These are phyloP conservation scores for Gossypium davidsonii DNA, from an alignment of 441 rosid genomes.

Conservation along the genomic window DNA sequence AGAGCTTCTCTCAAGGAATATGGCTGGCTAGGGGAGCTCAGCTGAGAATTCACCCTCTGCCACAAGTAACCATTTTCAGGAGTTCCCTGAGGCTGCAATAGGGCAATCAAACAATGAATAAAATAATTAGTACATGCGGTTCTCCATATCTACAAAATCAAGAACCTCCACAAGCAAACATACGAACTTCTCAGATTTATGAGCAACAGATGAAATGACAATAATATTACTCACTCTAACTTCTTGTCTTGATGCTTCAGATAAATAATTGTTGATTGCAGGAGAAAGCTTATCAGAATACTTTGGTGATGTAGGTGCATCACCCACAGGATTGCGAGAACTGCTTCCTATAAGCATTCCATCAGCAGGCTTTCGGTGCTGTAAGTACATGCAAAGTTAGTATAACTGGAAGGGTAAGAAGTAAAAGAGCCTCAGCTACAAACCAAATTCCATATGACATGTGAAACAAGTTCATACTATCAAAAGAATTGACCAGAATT, in stretches of 20 bases:
- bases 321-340: slow-evolving; percentile 82
- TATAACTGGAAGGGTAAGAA: slow-evolving; percentile 2
- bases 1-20: slow-evolving; percentile 97
- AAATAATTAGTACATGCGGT: slow-evolving; percentile 13
- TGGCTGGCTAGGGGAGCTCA: slow-evolving; percentile 98
- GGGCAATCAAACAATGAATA: slow-evolving; percentile 18
- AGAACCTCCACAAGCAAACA: neutral
- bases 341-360: slow-evolving; percentile 86
- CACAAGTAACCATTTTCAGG: slow-evolving; percentile 92
- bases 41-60: slow-evolving; percentile 98
- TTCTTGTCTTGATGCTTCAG: slow-evolving; percentile 99
- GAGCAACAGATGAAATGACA: slow-evolving; percentile 5
- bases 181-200: neutral
- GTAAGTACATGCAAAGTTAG: slow-evolving; percentile 28
- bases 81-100: slow-evolving; percentile 81
- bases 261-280: slow-evolving; percentile 80
- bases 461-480: neutral
- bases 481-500: neutral
- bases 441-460: slow-evolving; percentile 1
- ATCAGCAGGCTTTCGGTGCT: slow-evolving; percentile 90
- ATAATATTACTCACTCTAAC: slow-evolving; percentile 62
- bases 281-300: slow-evolving; percentile 98
- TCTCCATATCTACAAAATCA: slow-evolving; percentile 2
- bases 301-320: slow-evolving; percentile 88
- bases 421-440: neutral